Base-by-base conservation (phyloP, 192 early-diverging fungal genomes). In the Gigaspora rosea region DNA sequence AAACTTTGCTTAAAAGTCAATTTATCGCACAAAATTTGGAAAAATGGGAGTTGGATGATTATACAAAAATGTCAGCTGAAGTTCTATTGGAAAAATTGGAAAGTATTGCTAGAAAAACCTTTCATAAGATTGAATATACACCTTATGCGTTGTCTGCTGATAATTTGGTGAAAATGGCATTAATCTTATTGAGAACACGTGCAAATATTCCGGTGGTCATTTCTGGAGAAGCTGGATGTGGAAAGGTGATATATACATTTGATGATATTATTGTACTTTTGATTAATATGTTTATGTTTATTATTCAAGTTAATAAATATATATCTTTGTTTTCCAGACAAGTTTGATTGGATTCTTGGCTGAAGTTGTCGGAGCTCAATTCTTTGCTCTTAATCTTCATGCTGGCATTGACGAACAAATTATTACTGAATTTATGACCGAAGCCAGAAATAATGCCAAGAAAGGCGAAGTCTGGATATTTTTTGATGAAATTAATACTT, bases 401-500 rank as follows among this genome's bases (percentile, higher is more conserved):
- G 74, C 74, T 16, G 74, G 74, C 11, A 75, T 75, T 22, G n/a
- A 33, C 20, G 74, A 75, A 32, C 11, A 65, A n/a, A 10, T 10
- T 13, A 61, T 75, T 16, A 6, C 32, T 20, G n/a, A 35, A 6
- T 75, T 75, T 33, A 75, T 63, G 56, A 2, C 63, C 15, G 4
- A 75, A 1, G 73, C 33, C 1, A 16, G 27, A 41, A 32, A 75
- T 13, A 10, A n/a, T 20, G 73, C 73, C 5, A 47, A 22, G 49
- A 62, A 61, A 20, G 74, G 57, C 8, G 33, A 50, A 50, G 20
- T 18, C 7, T 61, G 74, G 74, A 50, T 61, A 50, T 75, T 75
- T 36, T 75, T 27, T 36, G 74, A 75, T 64, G 75, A 77, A 52
- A 66, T 77, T 8, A 76, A 76, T 33, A 76, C 75, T 5, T 76